Evolutionary conservation across 1,139 yeast species (phyloP).

Genomic region (Saccharomyces pastorianus): DNA sequence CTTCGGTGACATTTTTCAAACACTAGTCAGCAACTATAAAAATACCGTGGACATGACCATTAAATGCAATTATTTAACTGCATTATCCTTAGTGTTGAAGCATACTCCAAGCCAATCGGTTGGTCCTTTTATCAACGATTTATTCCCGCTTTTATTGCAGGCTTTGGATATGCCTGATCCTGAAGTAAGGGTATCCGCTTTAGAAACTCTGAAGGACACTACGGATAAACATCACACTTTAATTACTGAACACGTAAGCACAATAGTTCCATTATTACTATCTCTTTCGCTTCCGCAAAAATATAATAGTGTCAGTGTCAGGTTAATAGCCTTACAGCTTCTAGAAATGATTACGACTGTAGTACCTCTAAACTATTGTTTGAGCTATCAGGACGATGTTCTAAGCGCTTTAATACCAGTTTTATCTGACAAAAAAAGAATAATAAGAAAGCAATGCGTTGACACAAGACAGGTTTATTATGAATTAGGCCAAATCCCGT

Average conservation of each 20-base stretch:
- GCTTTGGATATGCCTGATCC: slow-evolving; percentile 46
- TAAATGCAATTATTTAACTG: slow-evolving; percentile 48
- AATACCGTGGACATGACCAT: slow-evolving; percentile 19
- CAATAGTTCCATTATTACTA: slow-evolving; percentile 50
- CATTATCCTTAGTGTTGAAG: slow-evolving; percentile 59
- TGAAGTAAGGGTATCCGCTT: slow-evolving; percentile 51
- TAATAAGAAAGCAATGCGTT: slow-evolving; percentile 65
- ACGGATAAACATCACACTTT: slow-evolving; percentile 46
- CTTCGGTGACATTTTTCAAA: slow-evolving; percentile 50
- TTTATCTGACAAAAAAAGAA: slow-evolving; percentile 68
- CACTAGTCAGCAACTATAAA: slow-evolving; percentile 38
- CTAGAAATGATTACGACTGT: slow-evolving; percentile 41
- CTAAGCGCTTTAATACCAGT: slow-evolving; percentile 43
- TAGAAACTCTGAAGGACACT: slow-evolving; percentile 46
- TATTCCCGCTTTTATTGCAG: slow-evolving; percentile 65
- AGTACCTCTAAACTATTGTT: slow-evolving; percentile 37
- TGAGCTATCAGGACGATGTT: slow-evolving; percentile 46
- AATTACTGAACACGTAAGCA: slow-evolving; percentile 45
- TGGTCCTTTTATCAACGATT: slow-evolving; percentile 49
- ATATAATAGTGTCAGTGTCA: slow-evolving; percentile 38
- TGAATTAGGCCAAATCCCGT: slow-evolving; percentile 39
- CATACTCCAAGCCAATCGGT: slow-evolving; percentile 57
- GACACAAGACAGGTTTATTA: slow-evolving; percentile 71
- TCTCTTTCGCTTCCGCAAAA: slow-evolving; percentile 31
- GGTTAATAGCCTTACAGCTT: slow-evolving; percentile 51